phyloP scores from a whole-genome alignment of 805 yeast genomes.

The Starmerella powellii region DNA sequence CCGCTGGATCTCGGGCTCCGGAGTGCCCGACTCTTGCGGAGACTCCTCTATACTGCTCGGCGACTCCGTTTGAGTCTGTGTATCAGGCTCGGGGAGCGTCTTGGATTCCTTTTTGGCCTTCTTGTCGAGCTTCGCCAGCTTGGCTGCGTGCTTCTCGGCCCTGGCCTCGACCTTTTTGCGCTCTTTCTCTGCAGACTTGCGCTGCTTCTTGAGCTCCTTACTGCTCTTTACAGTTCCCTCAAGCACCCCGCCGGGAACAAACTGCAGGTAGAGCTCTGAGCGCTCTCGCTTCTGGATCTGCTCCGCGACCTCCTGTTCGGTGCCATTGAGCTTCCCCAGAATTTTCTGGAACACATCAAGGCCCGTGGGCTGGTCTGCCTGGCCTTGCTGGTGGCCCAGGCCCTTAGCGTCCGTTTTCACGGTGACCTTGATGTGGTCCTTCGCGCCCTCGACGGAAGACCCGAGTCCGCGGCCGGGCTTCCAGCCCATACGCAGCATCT shows the following conservation, averaged over 20 bases:
- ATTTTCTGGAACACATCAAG: slow-evolving; percentile 86
- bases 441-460: slow-evolving; percentile 36
- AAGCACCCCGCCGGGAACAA: slow-evolving; percentile 73
- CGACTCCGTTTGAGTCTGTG: background rate
- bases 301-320: slow-evolving; percentile 39
- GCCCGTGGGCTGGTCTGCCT: slow-evolving; percentile 69
- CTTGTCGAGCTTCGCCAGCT: background rate
- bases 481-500: slow-evolving; percentile 80
- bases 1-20: background rate
- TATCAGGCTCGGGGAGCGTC: background rate
- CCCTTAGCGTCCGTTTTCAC: slow-evolving; percentile 77
- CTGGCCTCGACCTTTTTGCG: slow-evolving; percentile 8
- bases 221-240: slow-evolving; percentile 23
- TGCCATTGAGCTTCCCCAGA: slow-evolving; percentile 81
- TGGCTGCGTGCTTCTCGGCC: slow-evolving; percentile 2
- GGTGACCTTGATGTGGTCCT: slow-evolving; percentile 60
- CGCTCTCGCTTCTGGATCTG: slow-evolving; percentile 57
- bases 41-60: no score
- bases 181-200: slow-evolving; percentile 23
- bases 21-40: background rate
- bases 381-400: slow-evolving; percentile 67
- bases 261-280: slow-evolving; percentile 65
- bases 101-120: background rate
- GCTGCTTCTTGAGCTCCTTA: slow-evolving; percentile 24
- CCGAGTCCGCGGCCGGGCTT: slow-evolving; percentile 85